These are phyloP conservation scores for Phytophthora melonis DNA, from an alignment of 352 stramenopile species.

Conservation along the genomic window DNA sequence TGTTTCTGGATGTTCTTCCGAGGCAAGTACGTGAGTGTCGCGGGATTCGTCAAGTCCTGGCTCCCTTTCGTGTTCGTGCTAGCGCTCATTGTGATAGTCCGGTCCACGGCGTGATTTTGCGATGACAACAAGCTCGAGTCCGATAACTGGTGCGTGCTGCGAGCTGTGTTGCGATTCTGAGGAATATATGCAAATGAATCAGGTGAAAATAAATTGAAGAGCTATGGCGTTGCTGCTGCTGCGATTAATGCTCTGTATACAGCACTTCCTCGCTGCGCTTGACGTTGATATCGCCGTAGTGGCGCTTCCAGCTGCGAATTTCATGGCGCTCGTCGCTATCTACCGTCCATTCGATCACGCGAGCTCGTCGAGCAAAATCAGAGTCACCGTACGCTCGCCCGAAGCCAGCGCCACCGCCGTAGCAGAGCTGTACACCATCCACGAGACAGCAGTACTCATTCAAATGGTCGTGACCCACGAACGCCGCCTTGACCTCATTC, in stretches of 20 bases:
- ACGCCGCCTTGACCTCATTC: slow-evolving; percentile 68
- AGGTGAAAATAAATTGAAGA: too few species aligned
- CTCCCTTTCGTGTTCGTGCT: slow-evolving; percentile 47
- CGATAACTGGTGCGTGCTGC: neutral
- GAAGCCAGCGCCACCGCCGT: slow-evolving; percentile 62
- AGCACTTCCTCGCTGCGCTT: slow-evolving; percentile 36
- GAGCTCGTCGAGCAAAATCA: slow-evolving; percentile 49
- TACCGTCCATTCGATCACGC: slow-evolving; percentile 65
- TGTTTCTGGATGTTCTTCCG: slow-evolving; percentile 87
- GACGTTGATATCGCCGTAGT: slow-evolving; percentile 38
- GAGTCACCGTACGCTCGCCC: slow-evolving; percentile 41
- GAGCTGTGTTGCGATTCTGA: too few species aligned
- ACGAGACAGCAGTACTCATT: slow-evolving; percentile 67
- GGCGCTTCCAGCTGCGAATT: slow-evolving; percentile 56
- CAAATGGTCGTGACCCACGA: slow-evolving; percentile 69
- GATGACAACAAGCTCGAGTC: neutral
- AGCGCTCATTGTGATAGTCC: slow-evolving; percentile 37
- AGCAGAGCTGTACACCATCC: slow-evolving; percentile 63
- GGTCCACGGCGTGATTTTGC: slow-evolving; percentile 30
- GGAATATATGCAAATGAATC: too few species aligned
- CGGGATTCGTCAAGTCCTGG: slow-evolving; percentile 39
- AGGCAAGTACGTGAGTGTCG: slow-evolving; percentile 58
- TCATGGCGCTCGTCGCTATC: slow-evolving; percentile 43
- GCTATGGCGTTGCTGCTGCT: neutral
- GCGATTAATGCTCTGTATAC: slow-evolving; percentile 36